These are phyloP conservation scores for Geotrichum fermentans DNA, from an alignment of 1,139 yeast genomes.

Conservation along the genomic window DNA sequence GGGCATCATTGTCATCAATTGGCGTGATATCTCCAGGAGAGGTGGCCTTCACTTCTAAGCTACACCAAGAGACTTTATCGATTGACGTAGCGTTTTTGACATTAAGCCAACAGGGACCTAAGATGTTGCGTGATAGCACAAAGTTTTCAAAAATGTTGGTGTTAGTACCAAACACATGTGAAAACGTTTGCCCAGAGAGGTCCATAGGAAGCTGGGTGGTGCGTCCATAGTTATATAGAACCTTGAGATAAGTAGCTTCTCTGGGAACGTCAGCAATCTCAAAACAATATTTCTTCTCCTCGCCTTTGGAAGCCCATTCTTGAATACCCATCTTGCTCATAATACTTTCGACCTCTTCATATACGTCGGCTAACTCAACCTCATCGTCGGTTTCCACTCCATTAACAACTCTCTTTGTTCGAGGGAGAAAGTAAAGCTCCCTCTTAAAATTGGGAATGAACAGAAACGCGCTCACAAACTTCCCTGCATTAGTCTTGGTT, in stretches of 20 bases:
- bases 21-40: slow-evolving; percentile 51
- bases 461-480: slow-evolving; percentile 68
- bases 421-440: slow-evolving; percentile 74
- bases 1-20: slow-evolving; percentile 43
- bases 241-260: slow-evolving; percentile 75
- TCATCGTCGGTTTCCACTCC: slow-evolving; percentile 42
- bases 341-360: slow-evolving; percentile 68
- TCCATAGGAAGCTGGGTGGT: slow-evolving; percentile 51
- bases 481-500: slow-evolving; percentile 42
- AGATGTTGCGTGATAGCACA: slow-evolving; percentile 72
- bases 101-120: slow-evolving; percentile 98
- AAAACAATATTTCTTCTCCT: slow-evolving; percentile 77
- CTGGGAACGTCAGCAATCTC: slow-evolving; percentile 76
- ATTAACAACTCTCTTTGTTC: slow-evolving; percentile 30
- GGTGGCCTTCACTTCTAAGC: slow-evolving; percentile 60
- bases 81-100: slow-evolving; percentile 56
- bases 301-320: slow-evolving; percentile 64
- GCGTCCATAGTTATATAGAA: slow-evolving; percentile 58
- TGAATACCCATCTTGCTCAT: slow-evolving; percentile 56
- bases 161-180: slow-evolving; percentile 74
- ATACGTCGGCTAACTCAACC: slow-evolving; percentile 59
- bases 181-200: slow-evolving; percentile 69
- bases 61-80: slow-evolving; percentile 74
- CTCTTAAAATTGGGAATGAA: slow-evolving; percentile 67
- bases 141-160: slow-evolving; percentile 78